Percentiles rank a stretch among this genome's conserved stretches.
Conservation (phyloP, 176 grass and related monocot genomes). For the Avena sativa region DNA sequence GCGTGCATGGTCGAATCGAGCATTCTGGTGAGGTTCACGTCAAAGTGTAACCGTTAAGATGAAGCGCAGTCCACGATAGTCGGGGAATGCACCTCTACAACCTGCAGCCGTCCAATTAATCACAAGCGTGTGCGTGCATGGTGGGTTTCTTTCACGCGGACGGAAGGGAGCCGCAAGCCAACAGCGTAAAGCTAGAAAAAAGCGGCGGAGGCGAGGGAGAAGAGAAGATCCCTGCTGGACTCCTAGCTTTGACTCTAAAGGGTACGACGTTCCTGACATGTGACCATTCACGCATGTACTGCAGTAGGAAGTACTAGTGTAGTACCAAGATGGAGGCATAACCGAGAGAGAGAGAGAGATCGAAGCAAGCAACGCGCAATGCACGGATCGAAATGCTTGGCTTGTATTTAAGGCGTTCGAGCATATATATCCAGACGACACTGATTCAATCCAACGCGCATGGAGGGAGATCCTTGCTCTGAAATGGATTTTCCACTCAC, state of each 20-base stretch:
- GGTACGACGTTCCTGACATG: neutral
- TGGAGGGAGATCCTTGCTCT: neutral
- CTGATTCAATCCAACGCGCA: neutral
- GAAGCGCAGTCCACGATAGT: neutral
- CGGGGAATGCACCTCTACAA: neutral
- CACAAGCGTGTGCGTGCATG: neutral
- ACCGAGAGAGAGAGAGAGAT: neutral
- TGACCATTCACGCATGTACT: neutral
- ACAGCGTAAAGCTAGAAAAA: conserved; percentile 21
- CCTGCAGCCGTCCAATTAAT: conserved; percentile 12
- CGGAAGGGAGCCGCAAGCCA: neutral
- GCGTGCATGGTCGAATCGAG: too few species aligned
- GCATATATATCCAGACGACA: neutral
- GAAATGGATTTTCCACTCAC: neutral
- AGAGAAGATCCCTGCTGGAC: conserved; percentile 18
- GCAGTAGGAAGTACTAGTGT: too few species aligned
- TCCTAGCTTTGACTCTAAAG: neutral
- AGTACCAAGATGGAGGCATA: neutral
- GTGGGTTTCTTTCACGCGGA: neutral
- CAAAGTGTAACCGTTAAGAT: neutral
- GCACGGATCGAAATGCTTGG: neutral
- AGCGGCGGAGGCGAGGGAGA: neutral
- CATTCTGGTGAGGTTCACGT: too few species aligned
- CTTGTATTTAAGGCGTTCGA: neutral
- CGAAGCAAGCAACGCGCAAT: neutral